Evolutionary conservation across 805 yeast genomes (phyloP), one percentile per base, ranked within the genome.

Genomic region (Scheffersomyces ergatensis): DNA sequence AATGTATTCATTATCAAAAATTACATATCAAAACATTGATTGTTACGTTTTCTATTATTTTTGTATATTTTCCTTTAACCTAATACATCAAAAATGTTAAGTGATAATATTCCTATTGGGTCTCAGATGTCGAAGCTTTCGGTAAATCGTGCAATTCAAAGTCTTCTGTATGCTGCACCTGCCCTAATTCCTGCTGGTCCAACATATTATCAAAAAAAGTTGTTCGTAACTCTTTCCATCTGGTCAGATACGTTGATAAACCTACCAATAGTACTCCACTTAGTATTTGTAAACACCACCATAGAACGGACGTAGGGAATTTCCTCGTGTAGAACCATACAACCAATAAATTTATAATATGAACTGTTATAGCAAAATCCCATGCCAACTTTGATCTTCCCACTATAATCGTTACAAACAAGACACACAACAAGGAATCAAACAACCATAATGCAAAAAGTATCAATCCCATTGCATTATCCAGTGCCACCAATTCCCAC

Each of bases 291-390:
- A 89, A 62, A 16, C 78, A 57, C 92, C 97, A 88, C 98, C 98
- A 92, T 36, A 83, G 69, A 5, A 85, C 47, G 25, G 82, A 78
- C 13, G 67, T 65, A 0, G 99, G 99, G 47, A 92, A 76, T 23
- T 74, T 70, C 0, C 79, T 76, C 1, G 87, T 72, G 47, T 79
- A 80, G 1, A 78, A 44, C 80, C 87, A 81, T 0, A 81, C 87
- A 3, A 88, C 80, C 3, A 81, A 38, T 18, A 92, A 62, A 63
- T 92, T 84, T 37, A 93, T 76, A 17, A 85, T 79, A 61, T 93
- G 97, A 13, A 92, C 79, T 0, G 99, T 93, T n/a, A 92, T 57
- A 9, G 96, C 97, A 67, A 93, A 92, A 63, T 92, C 99, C 85
- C 96, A 85, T 0, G 97, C 98, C 37, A 92, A 67, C 60, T 92